Conservation (phyloP, 495 filamentous ascomycete genomes). For the Achaetomiella virescens region DNA sequence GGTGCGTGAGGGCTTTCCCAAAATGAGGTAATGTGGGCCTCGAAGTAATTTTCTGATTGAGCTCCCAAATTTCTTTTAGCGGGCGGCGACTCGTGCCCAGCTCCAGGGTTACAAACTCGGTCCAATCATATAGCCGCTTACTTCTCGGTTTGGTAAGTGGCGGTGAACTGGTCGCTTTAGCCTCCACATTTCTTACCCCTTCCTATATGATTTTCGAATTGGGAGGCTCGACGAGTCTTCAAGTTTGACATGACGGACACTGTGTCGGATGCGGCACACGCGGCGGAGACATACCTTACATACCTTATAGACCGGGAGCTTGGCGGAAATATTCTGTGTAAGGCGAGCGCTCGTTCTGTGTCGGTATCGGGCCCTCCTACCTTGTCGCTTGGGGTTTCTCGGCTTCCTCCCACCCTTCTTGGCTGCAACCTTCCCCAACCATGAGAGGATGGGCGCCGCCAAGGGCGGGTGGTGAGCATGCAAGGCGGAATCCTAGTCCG, state of each 20-base stretch:
- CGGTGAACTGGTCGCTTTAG: not conserved
- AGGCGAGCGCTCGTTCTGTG: not conserved
- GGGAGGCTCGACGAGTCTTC: not conserved
- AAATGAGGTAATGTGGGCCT: slow-evolving; percentile 5
- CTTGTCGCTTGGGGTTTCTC: not conserved
- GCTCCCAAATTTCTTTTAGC: not conserved
- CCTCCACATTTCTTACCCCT: not conserved
- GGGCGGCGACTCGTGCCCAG: not conserved
- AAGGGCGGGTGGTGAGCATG: not conserved
- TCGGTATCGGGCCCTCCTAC: no score
- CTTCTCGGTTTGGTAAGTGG: slow-evolving; percentile 9
- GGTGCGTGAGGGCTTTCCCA: slow-evolving; percentile 8
- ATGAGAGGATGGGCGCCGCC: no score
- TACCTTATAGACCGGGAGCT: no score
- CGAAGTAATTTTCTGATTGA: not conserved
- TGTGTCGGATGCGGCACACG: not conserved
- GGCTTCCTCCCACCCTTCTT: not conserved
- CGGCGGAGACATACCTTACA: not conserved
- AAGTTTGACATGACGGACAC: no score
- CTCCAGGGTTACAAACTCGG: not conserved
- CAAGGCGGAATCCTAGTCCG: not conserved
- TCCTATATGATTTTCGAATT: not conserved
- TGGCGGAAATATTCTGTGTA: slow-evolving; percentile 1
- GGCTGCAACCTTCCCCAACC: not conserved
- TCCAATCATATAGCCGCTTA: not conserved